These are phyloP conservation scores for Tetracentron sinense DNA, from an alignment of 164 flowering plant species.

Conservation along the genomic window DNA sequence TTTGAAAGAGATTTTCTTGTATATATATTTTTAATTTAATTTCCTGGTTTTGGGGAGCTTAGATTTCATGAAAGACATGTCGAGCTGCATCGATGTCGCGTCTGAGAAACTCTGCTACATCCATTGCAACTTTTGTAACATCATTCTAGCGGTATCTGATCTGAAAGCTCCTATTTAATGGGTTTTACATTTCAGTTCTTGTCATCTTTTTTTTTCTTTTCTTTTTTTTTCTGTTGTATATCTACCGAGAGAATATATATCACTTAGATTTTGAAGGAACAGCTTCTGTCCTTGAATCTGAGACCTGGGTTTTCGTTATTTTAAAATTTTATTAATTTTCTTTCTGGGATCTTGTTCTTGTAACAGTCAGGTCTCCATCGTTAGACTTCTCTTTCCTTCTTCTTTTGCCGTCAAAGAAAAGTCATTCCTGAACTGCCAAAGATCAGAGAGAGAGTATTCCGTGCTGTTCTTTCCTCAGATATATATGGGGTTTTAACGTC, in stretches of 20 bases:
- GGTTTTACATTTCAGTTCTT: conserved; percentile 10
- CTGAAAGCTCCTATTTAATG: conserved; percentile 3
- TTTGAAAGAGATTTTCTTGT: not conserved
- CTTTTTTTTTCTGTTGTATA: no score
- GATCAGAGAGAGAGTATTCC: not conserved
- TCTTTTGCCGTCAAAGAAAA: conserved; percentile 46
- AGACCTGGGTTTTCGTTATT: no score
- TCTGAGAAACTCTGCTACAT: conserved; percentile 86
- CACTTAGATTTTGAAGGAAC: no score
- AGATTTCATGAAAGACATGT: conserved; percentile 33
- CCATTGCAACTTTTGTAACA: conserved; percentile 91
- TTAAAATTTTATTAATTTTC: not conserved
- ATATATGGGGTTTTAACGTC: not conserved
- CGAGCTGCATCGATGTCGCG: conserved; percentile 40
- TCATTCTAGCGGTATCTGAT: conserved; percentile 73
- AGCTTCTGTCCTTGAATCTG: no score
- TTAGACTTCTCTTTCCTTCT: conserved; percentile 20
- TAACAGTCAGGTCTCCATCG: conserved; percentile 54
- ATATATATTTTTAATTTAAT: not conserved
- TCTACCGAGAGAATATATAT: no score
- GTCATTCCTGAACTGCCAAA: conserved; percentile 34
- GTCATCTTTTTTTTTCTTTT: not conserved
- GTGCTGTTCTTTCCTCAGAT: no score
- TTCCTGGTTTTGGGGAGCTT: no score
- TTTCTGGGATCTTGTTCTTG: conserved; percentile 21